Conservation (phyloP, 2,329 filamentous ascomycete genomes). For the Alternaria infectoria region DNA sequence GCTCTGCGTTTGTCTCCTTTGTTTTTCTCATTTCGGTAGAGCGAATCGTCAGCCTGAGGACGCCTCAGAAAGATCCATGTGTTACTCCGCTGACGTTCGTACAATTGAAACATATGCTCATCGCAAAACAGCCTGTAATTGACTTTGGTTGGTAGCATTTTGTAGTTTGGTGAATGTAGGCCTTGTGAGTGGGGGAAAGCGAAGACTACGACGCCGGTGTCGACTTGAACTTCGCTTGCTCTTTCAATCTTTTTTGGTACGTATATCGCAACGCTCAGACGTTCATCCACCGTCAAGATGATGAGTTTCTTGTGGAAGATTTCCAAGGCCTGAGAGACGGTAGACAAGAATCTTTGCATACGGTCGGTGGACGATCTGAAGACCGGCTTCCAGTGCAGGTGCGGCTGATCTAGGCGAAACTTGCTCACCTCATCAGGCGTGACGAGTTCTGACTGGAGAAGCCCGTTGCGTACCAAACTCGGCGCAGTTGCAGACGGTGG, state of each 20-base stretch:
- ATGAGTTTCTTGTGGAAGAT: conserved; percentile 52
- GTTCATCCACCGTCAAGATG: conserved; percentile 45
- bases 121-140: conserved; percentile 50
- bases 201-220: conserved; percentile 46
- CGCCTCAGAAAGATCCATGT: conserved; percentile 49
- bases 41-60: conserved; percentile 39
- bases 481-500: conserved; percentile 34
- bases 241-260: conserved; percentile 45
- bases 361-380: conserved; percentile 44
- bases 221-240: conserved; percentile 45
- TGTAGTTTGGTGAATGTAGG: conserved; percentile 38
- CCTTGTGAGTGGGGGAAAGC: conserved; percentile 50
- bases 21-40: conserved; percentile 33
- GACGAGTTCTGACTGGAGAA: conserved; percentile 47
- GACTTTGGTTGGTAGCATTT: conserved; percentile 47
- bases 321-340: conserved; percentile 36
- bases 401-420: conserved; percentile 44
- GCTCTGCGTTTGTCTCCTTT: conserved; percentile 28
- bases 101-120: conserved; percentile 47
- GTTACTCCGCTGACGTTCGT: conserved; percentile 43
- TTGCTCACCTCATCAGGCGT: conserved; percentile 35
- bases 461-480: conserved; percentile 46
- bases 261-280: conserved; percentile 51
- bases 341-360: conserved; percentile 47
- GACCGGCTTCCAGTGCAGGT: conserved; percentile 50